Percentiles rank a stretch among this genome's conserved stretches.
phyloP scores from a whole-genome alignment of 164 flowering plant species.

The Akebia trifoliata region DNA sequence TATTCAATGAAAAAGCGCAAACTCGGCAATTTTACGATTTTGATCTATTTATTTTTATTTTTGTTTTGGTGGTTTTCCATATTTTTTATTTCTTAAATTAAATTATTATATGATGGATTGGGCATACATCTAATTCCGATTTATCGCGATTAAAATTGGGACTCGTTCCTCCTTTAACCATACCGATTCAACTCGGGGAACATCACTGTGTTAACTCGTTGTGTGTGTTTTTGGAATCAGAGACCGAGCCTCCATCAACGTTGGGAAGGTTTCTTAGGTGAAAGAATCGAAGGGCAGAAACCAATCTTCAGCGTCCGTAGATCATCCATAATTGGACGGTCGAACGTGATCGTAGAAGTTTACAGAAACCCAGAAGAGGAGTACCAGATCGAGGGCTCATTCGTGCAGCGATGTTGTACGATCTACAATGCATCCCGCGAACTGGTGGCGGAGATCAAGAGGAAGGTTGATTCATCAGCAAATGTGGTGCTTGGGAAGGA shows the following conservation, averaged over 20 bases:
- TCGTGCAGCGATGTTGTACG: slow-evolving; percentile 49
- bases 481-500: slow-evolving; percentile 78
- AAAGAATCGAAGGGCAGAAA: slow-evolving; percentile 58
- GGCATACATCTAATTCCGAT: background rate
- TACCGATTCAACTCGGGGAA: too few species aligned
- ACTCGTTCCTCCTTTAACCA: too few species aligned
- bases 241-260: slow-evolving; percentile 85
- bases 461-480: slow-evolving; percentile 65
- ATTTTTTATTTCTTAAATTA: too few species aligned
- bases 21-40: too few species aligned
- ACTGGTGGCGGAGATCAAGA: slow-evolving; percentile 65
- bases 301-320: slow-evolving; percentile 78
- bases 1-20: too few species aligned
- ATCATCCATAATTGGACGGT: slow-evolving; percentile 86
- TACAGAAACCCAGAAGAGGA: slow-evolving; percentile 43
- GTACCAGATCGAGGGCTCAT: slow-evolving; percentile 78
- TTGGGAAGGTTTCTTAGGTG: slow-evolving; percentile 86
- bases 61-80: too few species aligned
- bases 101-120: background rate
- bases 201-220: too few species aligned
- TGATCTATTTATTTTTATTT: too few species aligned
- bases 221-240: slow-evolving; percentile 42
- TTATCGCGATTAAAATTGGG: too few species aligned
- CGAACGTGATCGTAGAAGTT: slow-evolving; percentile 62
- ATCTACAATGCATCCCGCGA: slow-evolving; percentile 35